phyloP scores from a whole-genome alignment of 345 rosid genomes.

The Turritis glabra region DNA sequence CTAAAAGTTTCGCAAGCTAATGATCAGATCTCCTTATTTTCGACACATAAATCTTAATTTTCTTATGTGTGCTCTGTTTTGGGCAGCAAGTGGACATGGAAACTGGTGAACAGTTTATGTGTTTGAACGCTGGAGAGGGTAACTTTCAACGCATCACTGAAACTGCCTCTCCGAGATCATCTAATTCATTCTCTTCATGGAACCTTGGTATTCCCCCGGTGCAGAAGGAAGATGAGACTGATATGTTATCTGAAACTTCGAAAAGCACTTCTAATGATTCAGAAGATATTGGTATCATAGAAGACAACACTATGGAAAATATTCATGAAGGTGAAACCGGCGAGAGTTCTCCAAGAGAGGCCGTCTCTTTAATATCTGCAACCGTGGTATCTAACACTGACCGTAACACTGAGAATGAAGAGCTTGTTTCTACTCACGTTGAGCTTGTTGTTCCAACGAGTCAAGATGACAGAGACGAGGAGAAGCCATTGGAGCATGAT shows the following conservation, averaged over 20 bases:
- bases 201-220: conserved; percentile 44
- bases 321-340: conserved; percentile 33
- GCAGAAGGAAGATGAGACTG: conserved; percentile 44
- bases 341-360: conserved; percentile 40
- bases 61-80: conserved; percentile 4
- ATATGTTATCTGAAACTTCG: conserved; percentile 48
- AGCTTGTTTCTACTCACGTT: conserved; percentile 13
- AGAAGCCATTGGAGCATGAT: conserved; percentile 39
- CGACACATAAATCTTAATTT: not conserved
- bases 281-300: conserved; percentile 58
- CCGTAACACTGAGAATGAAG: conserved; percentile 20
- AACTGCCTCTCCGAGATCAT: conserved; percentile 47
- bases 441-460: conserved; percentile 25
- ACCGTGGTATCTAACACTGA: conserved; percentile 32
- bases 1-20: not conserved
- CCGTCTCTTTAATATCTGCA: conserved; percentile 19
- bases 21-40: not conserved
- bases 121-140: conserved; percentile 54
- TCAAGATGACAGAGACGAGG: conserved; percentile 37
- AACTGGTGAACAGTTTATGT: conserved; percentile 50
- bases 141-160: conserved; percentile 49
- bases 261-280: conserved; percentile 52
- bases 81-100: conserved; percentile 57
- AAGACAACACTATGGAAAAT: conserved; percentile 14
- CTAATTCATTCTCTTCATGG: conserved; percentile 53